These are phyloP conservation scores for Linanthus parryae DNA, from an alignment of 148 eudicot species.

Conservation along the genomic window DNA sequence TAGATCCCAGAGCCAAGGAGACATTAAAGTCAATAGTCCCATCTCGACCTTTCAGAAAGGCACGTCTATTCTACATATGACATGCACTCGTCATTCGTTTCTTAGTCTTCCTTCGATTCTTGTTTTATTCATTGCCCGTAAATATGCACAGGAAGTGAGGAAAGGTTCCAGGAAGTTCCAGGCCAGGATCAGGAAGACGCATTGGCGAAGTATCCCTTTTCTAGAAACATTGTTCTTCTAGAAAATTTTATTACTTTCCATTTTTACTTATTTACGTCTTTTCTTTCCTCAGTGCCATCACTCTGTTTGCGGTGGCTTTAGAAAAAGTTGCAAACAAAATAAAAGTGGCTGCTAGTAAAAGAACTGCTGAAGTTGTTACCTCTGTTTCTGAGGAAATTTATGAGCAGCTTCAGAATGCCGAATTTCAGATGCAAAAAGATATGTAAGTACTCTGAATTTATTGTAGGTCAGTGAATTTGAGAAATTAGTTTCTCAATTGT, in stretches of 20 bases:
- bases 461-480: background rate
- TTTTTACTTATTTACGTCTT: conserved; percentile 15
- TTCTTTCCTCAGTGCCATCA: conserved; percentile 47
- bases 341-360: conserved; percentile 49
- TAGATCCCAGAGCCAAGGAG: conserved; percentile 26
- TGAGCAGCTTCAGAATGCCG: conserved; percentile 53
- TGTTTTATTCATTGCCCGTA: conserved; percentile 6
- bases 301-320: conserved; percentile 57
- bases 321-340: conserved; percentile 62
- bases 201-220: conserved; percentile 46
- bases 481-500: conserved; percentile 12
- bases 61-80: conserved; percentile 2
- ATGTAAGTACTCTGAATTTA: conserved; percentile 40
- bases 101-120: conserved; percentile 1
- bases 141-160: conserved; percentile 34
- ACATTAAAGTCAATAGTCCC: conserved; percentile 26
- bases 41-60: conserved; percentile 36
- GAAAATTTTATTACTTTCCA: background rate
- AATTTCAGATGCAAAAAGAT: conserved; percentile 70
- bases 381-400: conserved; percentile 63
- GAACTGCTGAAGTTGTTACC: conserved; percentile 63
- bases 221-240: background rate
- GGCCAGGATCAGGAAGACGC: conserved; percentile 47
- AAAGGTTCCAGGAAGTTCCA: conserved; percentile 20
- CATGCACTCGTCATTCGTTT: conserved; percentile 2